Evolutionary conservation across 305 asterid species (phyloP).

Genomic region (Solanum chacoense): DNA sequence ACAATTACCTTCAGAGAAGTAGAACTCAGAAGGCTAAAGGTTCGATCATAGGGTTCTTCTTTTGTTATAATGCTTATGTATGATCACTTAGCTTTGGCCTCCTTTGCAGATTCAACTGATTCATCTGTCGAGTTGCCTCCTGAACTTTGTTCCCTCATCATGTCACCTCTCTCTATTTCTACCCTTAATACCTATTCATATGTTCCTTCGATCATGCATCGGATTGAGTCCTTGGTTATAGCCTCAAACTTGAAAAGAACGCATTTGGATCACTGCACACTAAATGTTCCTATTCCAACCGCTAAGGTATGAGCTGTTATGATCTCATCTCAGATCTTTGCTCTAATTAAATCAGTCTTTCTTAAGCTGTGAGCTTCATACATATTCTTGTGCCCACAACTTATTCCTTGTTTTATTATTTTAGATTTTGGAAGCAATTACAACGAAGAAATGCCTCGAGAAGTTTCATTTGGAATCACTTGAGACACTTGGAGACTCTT

Average conservation of each 20-base stretch:
- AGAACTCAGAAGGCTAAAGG: constrained; percentile 42
- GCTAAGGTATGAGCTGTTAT: constrained; percentile 28
- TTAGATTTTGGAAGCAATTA: constrained; percentile 84
- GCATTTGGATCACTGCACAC: constrained; percentile 30
- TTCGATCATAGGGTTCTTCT: constrained; percentile 6
- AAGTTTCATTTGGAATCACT: constrained; percentile 62
- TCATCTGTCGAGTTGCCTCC: constrained; percentile 64
- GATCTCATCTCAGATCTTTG: background rate
- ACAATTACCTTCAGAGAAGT: constrained; percentile 48
- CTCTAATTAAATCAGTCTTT: background rate
- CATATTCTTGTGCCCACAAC: background rate
- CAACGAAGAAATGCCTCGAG: constrained; percentile 75
- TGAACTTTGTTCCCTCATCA: constrained; percentile 59
- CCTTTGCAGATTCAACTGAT: constrained; percentile 30
- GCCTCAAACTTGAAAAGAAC: constrained; percentile 55
- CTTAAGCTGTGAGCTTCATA: background rate
- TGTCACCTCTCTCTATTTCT: constrained; percentile 55
- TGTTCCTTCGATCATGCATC: constrained; percentile 73
- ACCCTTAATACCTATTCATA: constrained; percentile 53
- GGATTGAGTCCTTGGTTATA: constrained; percentile 64
- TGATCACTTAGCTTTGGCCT: background rate
- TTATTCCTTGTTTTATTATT: background rate
- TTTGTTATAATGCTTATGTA: background rate
- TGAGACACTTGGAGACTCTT: constrained; percentile 91
- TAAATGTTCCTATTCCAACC: constrained; percentile 41